These are phyloP conservation scores for Lepiota brunneoincarnata DNA, from an alignment of 768 basidiomycete species.

Conservation along the genomic window DNA sequence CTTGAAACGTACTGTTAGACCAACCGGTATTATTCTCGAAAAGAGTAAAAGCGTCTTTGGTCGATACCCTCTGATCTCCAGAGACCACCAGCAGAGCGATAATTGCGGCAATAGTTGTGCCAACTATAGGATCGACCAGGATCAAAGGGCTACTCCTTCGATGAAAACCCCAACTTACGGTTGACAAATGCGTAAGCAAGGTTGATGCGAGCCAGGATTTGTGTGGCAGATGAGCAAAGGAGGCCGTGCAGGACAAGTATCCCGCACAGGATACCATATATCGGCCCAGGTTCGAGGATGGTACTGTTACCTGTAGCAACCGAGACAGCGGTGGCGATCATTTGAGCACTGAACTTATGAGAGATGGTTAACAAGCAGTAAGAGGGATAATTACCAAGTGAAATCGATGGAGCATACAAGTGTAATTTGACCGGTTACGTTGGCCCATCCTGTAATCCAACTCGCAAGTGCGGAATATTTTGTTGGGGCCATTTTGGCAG, in stretches of 20 bases:
- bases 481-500: no score
- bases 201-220: slow-evolving; percentile 64
- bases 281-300: slow-evolving; percentile 54
- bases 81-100: slow-evolving; percentile 56
- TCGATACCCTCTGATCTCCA: slow-evolving; percentile 57
- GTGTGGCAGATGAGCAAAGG: slow-evolving; percentile 70
- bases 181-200: slow-evolving; percentile 68
- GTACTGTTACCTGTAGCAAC: slow-evolving; percentile 54
- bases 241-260: slow-evolving; percentile 67
- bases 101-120: slow-evolving; percentile 63
- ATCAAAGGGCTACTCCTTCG: no score
- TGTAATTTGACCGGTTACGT: slow-evolving; percentile 62
- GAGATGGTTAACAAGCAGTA: no score
- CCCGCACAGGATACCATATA: slow-evolving; percentile 63
- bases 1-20: slow-evolving; percentile 45
- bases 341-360: slow-evolving; percentile 43
- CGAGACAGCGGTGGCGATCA: slow-evolving; percentile 71
- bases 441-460: slow-evolving; percentile 57
- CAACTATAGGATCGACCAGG: slow-evolving; percentile 36
- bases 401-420: slow-evolving; percentile 76
- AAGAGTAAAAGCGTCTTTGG: slow-evolving; percentile 63
- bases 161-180: slow-evolving; percentile 30
- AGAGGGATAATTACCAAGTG: slow-evolving; percentile 37
- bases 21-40: slow-evolving; percentile 75
- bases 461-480: slow-evolving; percentile 11